Evolutionary conservation across 2,329 filamentous ascomycete species (phyloP).

Genomic region (Xylariaceae sp.): DNA sequence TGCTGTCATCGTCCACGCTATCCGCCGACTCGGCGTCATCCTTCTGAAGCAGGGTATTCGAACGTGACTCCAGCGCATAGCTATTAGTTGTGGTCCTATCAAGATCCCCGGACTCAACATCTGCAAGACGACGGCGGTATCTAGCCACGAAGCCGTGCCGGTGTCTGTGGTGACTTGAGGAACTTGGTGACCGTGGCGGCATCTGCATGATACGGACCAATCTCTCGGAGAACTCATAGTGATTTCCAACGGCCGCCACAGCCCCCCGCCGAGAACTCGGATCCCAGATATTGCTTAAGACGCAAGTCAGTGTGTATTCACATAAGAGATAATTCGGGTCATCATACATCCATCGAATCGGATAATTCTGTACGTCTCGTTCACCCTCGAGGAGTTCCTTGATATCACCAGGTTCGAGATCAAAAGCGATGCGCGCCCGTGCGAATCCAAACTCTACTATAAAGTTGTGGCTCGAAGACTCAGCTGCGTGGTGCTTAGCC

Average conservation of each 20-base stretch:
- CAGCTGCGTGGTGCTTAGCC: slow-evolving; percentile 38
- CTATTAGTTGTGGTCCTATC: slow-evolving; percentile 4
- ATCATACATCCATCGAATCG: slow-evolving; percentile 65
- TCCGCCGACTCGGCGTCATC: slow-evolving; percentile 7
- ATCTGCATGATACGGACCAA: slow-evolving; percentile 54
- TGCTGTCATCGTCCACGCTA: slow-evolving; percentile 19
- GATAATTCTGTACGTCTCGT: slow-evolving; percentile 36
- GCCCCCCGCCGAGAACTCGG: slow-evolving; percentile 54
- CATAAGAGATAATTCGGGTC: not conserved
- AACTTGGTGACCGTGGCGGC: slow-evolving; percentile 9
- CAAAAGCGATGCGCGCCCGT: slow-evolving; percentile 49
- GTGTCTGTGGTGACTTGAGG: slow-evolving; percentile 12
- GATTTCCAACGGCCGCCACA: slow-evolving; percentile 49
- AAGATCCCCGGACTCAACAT: slow-evolving; percentile 22
- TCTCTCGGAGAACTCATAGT: slow-evolving; percentile 64
- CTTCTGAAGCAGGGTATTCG: slow-evolving; percentile 8
- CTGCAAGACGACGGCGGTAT: slow-evolving; percentile 15
- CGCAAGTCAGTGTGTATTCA: slow-evolving; percentile 9
- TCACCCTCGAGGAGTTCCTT: slow-evolving; percentile 32
- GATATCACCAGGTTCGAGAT: slow-evolving; percentile 43
- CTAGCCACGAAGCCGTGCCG: slow-evolving; percentile 8
- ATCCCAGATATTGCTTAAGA: slow-evolving; percentile 60
- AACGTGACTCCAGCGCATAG: slow-evolving; percentile 6
- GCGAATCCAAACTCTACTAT: slow-evolving; percentile 58
- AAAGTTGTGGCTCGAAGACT: slow-evolving; percentile 49